A percentile compares a stretch with the other conserved stretches of the same genome.
Evolutionary conservation across 495 filamentous ascomycete species (phyloP).

Genomic region (Pseudoneurospora amorphoporcata): DNA sequence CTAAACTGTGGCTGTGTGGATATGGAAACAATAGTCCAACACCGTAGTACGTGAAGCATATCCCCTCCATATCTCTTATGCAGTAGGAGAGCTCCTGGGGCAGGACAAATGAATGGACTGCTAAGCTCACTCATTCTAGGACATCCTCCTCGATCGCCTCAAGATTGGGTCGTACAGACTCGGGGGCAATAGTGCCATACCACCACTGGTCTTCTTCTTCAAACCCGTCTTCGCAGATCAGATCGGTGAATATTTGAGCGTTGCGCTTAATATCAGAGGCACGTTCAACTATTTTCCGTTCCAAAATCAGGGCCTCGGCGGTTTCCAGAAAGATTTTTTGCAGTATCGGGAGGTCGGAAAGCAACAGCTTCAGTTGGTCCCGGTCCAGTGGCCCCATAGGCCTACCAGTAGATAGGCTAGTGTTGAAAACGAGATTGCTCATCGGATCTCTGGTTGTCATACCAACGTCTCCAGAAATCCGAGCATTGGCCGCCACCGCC

Average conservation of each 20-base stretch:
- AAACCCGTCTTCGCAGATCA: slow-evolving; percentile 42
- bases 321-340: slow-evolving; percentile 43
- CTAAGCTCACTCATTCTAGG: slow-evolving; percentile 18
- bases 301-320: slow-evolving; percentile 44
- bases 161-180: slow-evolving; percentile 34
- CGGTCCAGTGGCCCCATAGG: slow-evolving; percentile 39
- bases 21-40: background rate
- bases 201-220: slow-evolving; percentile 45
- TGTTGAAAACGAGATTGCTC: slow-evolving; percentile 36
- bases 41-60: background rate
- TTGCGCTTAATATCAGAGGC: slow-evolving; percentile 44
- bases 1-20: background rate
- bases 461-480: background rate
- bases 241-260: slow-evolving; percentile 38
- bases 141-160: slow-evolving; percentile 39
- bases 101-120: background rate
- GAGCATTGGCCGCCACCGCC: background rate
- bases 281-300: slow-evolving; percentile 41
- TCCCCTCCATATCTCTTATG: background rate
- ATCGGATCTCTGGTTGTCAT: background rate
- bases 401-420: slow-evolving; percentile 41
- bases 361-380: slow-evolving; percentile 36
- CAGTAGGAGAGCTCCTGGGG: background rate
- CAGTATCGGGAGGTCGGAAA: slow-evolving; percentile 38
- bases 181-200: slow-evolving; percentile 33